These are phyloP conservation scores for Lomentospora prolificans DNA, from an alignment of 2,329 filamentous ascomycete species.

Conservation along the genomic window DNA sequence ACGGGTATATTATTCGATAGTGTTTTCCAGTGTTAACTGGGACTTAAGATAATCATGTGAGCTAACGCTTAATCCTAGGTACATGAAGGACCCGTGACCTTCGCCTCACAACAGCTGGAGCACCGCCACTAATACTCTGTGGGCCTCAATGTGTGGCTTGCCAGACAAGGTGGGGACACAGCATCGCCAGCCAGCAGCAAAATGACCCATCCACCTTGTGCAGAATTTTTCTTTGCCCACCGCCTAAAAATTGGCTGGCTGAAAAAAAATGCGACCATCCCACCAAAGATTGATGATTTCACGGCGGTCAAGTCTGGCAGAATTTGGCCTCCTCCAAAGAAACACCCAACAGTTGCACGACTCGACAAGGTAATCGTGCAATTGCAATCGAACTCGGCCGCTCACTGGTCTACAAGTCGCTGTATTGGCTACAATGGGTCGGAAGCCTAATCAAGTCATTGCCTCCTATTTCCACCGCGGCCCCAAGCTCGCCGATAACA, in stretches of 20 bases:
- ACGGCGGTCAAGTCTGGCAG: slow-evolving; percentile 9
- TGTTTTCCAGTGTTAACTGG: no score
- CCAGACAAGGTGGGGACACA: no score
- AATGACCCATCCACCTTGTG: no score
- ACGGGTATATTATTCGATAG: no score
- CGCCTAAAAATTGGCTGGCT: slow-evolving; percentile 1
- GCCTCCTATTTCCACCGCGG: slow-evolving; percentile 83
- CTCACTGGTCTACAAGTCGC: not conserved
- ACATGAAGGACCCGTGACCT: no score
- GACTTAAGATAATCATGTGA: no score
- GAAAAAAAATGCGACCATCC: slow-evolving; percentile 1
- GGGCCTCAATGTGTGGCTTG: no score
- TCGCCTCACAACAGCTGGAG: no score
- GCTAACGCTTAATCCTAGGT: no score
- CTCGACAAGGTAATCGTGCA: not conserved
- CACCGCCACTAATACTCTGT: no score
- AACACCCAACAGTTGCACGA: not conserved
- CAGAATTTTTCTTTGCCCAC: not conserved
- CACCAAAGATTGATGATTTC: slow-evolving; percentile 6
- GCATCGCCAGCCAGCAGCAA: no score
- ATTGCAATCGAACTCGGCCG: not conserved
- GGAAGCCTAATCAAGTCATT: slow-evolving; percentile 76
- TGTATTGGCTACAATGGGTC: slow-evolving; percentile 49
- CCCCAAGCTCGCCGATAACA: slow-evolving; percentile 76
- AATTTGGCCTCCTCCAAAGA: slow-evolving; percentile 1